phyloP scores from a whole-genome alignment of 371 early-diverging fungal genomes.

The Mortierella sp. region DNA sequence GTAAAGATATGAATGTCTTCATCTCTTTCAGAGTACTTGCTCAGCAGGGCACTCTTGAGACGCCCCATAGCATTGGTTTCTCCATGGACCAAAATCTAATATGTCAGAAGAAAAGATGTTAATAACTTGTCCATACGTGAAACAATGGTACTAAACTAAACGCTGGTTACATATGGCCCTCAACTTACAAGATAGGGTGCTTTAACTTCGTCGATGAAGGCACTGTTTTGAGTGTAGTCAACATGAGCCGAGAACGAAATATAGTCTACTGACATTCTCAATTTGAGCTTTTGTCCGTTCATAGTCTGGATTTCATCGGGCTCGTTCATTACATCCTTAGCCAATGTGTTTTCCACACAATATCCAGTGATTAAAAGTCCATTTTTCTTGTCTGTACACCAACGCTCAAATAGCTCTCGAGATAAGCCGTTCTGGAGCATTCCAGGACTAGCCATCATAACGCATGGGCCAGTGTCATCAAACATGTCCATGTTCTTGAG shows the following conservation, averaged over 20 bases:
- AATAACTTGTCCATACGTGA: neutral
- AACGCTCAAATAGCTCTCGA: conserved; percentile 97
- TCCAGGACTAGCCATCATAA: conserved; percentile 99
- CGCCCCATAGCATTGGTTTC: conserved; percentile 99
- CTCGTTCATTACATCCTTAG: conserved; percentile 95
- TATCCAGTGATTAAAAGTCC: conserved; percentile 99
- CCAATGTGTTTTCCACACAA: conserved; percentile 99
- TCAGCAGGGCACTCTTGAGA: conserved; percentile 91
- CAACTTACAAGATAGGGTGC: conserved; percentile 91
- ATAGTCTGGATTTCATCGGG: conserved; percentile 94
- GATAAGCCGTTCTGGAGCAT: conserved; percentile 99
- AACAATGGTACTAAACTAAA: too few species aligned
- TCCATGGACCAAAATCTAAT: conserved; percentile 97
- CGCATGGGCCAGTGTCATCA: conserved; percentile 99
- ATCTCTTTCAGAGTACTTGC: conserved; percentile 86
- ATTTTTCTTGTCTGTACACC: conserved; percentile 97
- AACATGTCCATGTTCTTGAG: conserved; percentile 94
- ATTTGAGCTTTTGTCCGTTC: conserved; percentile 90
- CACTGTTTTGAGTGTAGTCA: conserved; percentile 98
- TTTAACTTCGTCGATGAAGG: conserved; percentile 98
- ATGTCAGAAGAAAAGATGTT: neutral
- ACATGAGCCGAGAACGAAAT: conserved; percentile 99
- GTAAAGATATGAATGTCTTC: conserved; percentile 90
- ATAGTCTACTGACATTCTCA: conserved; percentile 95
- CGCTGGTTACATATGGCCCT: too few species aligned